Conservation (phyloP, 176 grass and related monocot species). For the Canna indica region DNA sequence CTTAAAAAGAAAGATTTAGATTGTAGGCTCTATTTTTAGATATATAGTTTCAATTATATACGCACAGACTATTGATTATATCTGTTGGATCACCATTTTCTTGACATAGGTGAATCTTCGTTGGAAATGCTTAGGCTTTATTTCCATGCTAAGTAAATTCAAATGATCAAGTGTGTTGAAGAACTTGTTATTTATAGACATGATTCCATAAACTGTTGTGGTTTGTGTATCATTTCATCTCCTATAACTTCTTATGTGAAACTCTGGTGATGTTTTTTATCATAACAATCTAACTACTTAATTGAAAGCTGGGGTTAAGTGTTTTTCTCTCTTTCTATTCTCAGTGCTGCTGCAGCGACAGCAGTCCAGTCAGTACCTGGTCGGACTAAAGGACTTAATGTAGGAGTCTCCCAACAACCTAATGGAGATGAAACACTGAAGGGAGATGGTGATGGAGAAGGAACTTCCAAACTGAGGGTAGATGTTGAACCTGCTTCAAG, state of each 20-base stretch:
- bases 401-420: constrained; percentile 23
- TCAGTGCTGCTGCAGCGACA: neutral
- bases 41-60: too few relatives aligned
- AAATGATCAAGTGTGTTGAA: too few relatives aligned
- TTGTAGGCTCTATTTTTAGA: too few relatives aligned
- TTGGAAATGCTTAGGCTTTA: too few relatives aligned
- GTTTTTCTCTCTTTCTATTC: neutral
- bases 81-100: too few relatives aligned
- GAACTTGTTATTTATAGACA: too few relatives aligned
- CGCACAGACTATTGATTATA: too few relatives aligned
- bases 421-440: constrained; percentile 10
- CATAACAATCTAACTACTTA: neutral
- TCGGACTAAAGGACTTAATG: constrained; percentile 39
- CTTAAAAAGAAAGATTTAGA: too few relatives aligned
- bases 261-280: neutral
- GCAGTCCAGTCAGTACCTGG: constrained; percentile 17
- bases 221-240: neutral
- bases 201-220: neutral
- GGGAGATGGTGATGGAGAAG: constrained; percentile 41
- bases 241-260: neutral
- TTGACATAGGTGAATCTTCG: too few relatives aligned
- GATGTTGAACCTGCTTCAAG: constrained; percentile 18
- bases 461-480: constrained; percentile 39
- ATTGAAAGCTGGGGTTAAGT: neutral
- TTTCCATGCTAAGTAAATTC: too few relatives aligned